Base-by-base conservation (phyloP, 2,329 filamentous ascomycete genomes). In the Xylaria sp. region DNA sequence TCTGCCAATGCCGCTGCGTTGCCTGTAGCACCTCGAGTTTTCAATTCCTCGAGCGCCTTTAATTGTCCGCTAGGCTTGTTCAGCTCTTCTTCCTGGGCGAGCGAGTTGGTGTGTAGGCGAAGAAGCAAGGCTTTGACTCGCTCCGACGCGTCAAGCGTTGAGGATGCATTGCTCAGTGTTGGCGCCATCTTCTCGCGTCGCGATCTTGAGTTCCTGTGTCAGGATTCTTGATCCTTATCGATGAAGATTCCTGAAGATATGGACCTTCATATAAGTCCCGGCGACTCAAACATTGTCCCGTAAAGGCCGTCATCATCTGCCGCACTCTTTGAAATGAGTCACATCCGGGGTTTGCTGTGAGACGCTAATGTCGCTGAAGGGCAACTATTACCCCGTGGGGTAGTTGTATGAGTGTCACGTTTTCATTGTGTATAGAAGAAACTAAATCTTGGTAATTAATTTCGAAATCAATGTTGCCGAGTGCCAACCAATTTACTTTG, bases 111-210 rank as follows among this genome's bases (percentile, higher is more conserved):
- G 36, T 68, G 65, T 2, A 70, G 58, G 36, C 68, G 68, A 51
- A 43, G 57, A 56, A 68, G 25, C 58, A 70, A 43, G 20, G 64
- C 46, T 36, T 68, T 70, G 48, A 70, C 68, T 25, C 36, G 57
- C 33, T 65, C 62, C 41, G 68, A 68, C 31, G 68, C 66, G n/a
- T 70, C 66, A 25, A 70, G 65, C 20, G 68, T 66, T 1, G 51
- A 9, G 1, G 67, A 67, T 28, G 55, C 39, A 9, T 69, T 55
- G 23, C 55, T 41, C 9, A 13, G 67, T 56, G 31, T n/a, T 62
- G 48, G 41, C 18, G 67, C 43, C 67, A 69, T 69, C 9, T 60
- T 61, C 25, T 69, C 13, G 25, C 1, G 12, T 41, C 23, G 15
- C 13, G 2, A 46, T 56, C 49, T 13, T 55, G 28, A 9, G n/a